Base-by-base conservation (phyloP, 192 early-diverging fungal species). In the Gonapodya prolifera region DNA sequence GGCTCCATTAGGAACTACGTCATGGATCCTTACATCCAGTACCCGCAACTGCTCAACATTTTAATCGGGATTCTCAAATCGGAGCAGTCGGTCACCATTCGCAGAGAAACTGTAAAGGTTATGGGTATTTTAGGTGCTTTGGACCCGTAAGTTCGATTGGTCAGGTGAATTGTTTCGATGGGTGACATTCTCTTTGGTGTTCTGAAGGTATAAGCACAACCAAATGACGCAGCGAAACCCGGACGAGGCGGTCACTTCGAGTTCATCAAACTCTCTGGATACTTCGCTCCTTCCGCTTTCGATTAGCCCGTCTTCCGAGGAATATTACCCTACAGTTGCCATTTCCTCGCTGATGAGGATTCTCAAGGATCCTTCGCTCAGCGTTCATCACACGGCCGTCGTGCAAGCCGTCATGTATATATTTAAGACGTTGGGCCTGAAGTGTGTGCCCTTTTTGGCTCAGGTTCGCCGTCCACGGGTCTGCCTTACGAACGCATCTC, bases 51-150 rank as follows among this genome's bases (percentile, higher is more conserved):
- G 31, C 86, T 98, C 2, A 85, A 88, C 71, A 90, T 91, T 1
- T 81, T 98, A 36, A 90, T 94, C 34, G 85, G 78, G 1, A 92
- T 97, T 70, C 82, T 98, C 34, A 94, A 95, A 79, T 90, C 92
- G 0, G 96, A 97, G 81, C 87, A 90, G 73, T 85, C 86, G 1
- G 78, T 85, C 16, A 82, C 76, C n/a, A 92, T 98, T 35, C 87
- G 95, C 34, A 81, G 87, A 29, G 94, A 97, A 81, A 92, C 92
- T 0, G 89, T 97, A 33, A 95, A 96, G 74, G 85, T 95, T 18
- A 89, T 98, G 76, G 97, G 97, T 75, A 95, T 95, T 30, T 85
- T 98, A 1, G 97, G 97, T 31, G 97, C 97, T 18, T 83, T 98
- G 16, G 97, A 98, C 87, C 96, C 97, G 29, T 95, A 96, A 32